These are phyloP conservation scores for Marasmius fiardii DNA, from an alignment of 1,284 basidiomycete species.

Conservation along the genomic window DNA sequence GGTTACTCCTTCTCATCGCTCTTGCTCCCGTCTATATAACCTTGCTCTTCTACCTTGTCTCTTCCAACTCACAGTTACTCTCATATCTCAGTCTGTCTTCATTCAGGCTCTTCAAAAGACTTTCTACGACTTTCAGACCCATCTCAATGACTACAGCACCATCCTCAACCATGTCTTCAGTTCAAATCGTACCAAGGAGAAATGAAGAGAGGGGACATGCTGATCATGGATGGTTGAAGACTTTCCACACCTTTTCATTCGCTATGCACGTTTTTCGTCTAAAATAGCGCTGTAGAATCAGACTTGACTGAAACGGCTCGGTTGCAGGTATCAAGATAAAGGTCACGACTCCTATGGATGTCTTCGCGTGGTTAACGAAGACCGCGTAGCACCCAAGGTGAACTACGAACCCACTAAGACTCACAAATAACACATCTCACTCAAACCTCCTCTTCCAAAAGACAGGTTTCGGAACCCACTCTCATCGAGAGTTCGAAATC, in stretches of 20 bases:
- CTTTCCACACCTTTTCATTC: slow-evolving; percentile 86
- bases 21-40: slow-evolving; percentile 37
- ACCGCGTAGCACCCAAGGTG: slow-evolving; percentile 65
- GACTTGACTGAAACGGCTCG: neutral
- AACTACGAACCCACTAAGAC: neutral
- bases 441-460: slow-evolving; percentile 22
- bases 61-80: slow-evolving; percentile 16
- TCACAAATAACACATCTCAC: neutral
- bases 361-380: slow-evolving; percentile 86
- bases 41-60: slow-evolving; percentile 27
- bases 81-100: slow-evolving; percentile 14
- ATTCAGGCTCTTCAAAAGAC: neutral
- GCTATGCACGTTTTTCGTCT: slow-evolving; percentile 53
- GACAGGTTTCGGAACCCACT: slow-evolving; percentile 87
- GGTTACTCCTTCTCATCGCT: slow-evolving; percentile 31
- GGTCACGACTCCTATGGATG: slow-evolving; percentile 56
- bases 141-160: neutral
- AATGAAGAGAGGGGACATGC: slow-evolving; percentile 64
- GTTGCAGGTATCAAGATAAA: slow-evolving; percentile 60
- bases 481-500: slow-evolving; percentile 87
- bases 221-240: slow-evolving; percentile 90
- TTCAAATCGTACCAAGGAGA: slow-evolving; percentile 10
- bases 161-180: slow-evolving; percentile 2
- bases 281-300: neutral
- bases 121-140: neutral